Evolutionary conservation across 2,329 filamentous ascomycete genomes (phyloP).

Genomic region (Neocatenulostroma microsporum): DNA sequence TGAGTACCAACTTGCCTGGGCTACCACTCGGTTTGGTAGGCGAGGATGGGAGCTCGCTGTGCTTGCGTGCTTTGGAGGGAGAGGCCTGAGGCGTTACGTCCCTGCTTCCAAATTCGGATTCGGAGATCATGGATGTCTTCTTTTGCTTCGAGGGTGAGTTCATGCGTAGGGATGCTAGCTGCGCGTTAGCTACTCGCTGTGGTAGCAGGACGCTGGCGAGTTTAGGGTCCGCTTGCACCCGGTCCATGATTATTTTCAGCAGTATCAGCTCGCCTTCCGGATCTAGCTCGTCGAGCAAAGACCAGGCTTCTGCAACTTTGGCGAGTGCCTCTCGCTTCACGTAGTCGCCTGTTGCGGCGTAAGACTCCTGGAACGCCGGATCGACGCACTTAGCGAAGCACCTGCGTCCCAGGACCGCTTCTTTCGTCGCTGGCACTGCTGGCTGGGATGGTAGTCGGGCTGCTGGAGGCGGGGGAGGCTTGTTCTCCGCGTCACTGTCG

Average conservation of each 20-base stretch:
- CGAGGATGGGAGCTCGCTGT: conserved; percentile 13
- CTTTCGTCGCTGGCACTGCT: conserved; percentile 51
- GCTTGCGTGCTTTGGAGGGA: conserved; percentile 18
- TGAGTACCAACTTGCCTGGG: conserved; percentile 62
- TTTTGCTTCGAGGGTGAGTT: conserved; percentile 21
- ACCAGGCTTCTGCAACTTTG: conserved; percentile 77
- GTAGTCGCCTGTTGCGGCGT: conserved; percentile 61
- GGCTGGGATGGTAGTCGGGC: conserved; percentile 10
- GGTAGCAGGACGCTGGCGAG: conserved; percentile 44
- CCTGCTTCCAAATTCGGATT: conserved; percentile 14
- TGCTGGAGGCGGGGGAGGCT: conserved; percentile 39
- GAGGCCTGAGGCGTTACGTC: conserved; percentile 23
- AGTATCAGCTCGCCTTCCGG: conserved; percentile 86
- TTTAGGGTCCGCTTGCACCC: conserved; percentile 62
- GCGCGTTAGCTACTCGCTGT: conserved; percentile 27
- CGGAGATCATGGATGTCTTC: conserved; percentile 17
- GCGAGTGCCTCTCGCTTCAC: conserved; percentile 77
- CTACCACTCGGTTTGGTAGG: conserved; percentile 18
- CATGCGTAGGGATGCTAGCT: conserved; percentile 26
- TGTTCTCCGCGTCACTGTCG: conserved; percentile 55
- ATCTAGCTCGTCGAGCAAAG: conserved; percentile 73
- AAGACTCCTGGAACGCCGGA: conserved; percentile 72
- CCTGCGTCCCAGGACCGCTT: conserved; percentile 71
- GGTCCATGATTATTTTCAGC: conserved; percentile 67
- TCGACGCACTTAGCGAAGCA: conserved; percentile 77